Conservation (phyloP, 345 rosid genomes). For the Passiflora organensis region DNA sequence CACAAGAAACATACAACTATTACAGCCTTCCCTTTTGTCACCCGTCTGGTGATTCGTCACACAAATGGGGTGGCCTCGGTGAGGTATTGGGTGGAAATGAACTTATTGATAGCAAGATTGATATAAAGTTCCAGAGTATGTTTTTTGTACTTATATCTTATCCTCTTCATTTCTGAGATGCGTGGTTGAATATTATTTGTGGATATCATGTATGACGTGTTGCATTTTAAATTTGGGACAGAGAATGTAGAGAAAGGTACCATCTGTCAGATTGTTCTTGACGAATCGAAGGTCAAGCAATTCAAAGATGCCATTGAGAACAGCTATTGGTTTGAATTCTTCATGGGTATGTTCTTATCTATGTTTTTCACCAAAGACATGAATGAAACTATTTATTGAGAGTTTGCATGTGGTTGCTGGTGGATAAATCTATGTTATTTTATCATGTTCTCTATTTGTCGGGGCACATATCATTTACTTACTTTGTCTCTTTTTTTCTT, state of each 20-base stretch:
- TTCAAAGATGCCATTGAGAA: constrained; percentile 88
- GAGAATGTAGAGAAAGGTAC: constrained; percentile 55
- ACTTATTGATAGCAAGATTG: constrained; percentile 87
- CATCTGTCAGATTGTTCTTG: constrained; percentile 61
- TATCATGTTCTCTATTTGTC: not conserved
- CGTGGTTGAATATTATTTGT: constrained; percentile 2
- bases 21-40: constrained; percentile 97
- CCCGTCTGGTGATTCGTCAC: constrained; percentile 51
- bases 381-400: not conserved
- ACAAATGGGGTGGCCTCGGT: constrained; percentile 99
- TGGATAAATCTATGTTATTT: not conserved
- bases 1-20: constrained; percentile 98
- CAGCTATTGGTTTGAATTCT: constrained; percentile 90
- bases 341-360: constrained; percentile 68
- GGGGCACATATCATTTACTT: constrained; percentile 9
- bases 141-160: constrained; percentile 5
- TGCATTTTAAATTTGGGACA: constrained; percentile 19
- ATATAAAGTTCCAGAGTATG: constrained; percentile 81
- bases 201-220: not conserved
- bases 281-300: constrained; percentile 61
- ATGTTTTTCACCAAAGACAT: not conserved
- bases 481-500: constrained; percentile 18
- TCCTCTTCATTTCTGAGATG: constrained; percentile 4
- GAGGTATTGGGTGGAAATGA: constrained; percentile 99
- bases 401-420: not conserved